These are phyloP conservation scores for Gossypium schwendimanii DNA, from an alignment of 441 rosid species.

Conservation along the genomic window DNA sequence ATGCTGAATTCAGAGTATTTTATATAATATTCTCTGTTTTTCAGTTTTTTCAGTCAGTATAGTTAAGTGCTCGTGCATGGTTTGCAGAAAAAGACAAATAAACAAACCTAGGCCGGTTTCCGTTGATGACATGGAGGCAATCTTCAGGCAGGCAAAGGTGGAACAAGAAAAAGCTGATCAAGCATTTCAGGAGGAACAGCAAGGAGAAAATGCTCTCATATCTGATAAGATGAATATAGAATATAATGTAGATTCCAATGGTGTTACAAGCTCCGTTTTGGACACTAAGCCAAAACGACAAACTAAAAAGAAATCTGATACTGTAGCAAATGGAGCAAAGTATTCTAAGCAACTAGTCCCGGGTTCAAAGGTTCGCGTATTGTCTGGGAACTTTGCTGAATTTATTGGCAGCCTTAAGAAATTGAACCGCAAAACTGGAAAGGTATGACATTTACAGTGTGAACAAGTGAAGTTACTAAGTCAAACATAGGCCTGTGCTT, in stretches of 20 bases:
- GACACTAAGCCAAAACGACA: constrained; percentile 29
- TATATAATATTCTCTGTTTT: background rate
- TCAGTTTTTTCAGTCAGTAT: background rate
- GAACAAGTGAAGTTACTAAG: background rate
- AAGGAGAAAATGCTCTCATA: constrained; percentile 22
- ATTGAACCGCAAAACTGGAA: constrained; percentile 58
- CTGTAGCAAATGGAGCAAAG: constrained; percentile 21
- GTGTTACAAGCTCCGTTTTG: constrained; percentile 18
- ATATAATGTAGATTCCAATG: constrained; percentile 22
- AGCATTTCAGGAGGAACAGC: constrained; percentile 48
- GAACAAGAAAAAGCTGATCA: constrained; percentile 60
- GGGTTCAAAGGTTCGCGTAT: constrained; percentile 64
- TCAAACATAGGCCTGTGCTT: background rate
- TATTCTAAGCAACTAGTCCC: constrained; percentile 32
- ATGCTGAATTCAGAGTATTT: background rate
- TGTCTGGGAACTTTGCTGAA: constrained; percentile 70
- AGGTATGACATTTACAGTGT: constrained; percentile 32
- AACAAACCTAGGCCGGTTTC: constrained; percentile 72
- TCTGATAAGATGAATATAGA: constrained; percentile 25
- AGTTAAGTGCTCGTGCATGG: background rate
- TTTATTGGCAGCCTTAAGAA: constrained; percentile 66
- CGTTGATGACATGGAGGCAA: constrained; percentile 54
- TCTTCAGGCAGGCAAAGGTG: constrained; percentile 64
- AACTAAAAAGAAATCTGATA: constrained; percentile 25
- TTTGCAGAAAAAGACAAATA: constrained; percentile 58